Evolutionary conservation across 2,329 filamentous ascomycete genomes (phyloP), one percentile per base, ranked within the genome.

Genomic region (Juglanconis sp.): DNA sequence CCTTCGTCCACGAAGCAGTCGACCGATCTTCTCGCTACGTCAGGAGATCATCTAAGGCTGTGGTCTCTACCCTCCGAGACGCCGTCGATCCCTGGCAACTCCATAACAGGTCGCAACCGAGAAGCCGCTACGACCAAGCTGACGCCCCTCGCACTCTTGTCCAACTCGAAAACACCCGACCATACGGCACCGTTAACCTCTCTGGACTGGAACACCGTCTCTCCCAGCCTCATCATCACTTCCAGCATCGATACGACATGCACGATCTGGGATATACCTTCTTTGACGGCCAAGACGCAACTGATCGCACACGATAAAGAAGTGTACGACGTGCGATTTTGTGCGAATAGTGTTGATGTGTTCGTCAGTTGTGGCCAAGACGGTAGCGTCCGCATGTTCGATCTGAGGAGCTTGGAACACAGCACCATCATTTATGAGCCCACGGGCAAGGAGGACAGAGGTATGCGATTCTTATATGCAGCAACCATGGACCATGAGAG

Each of bases 391-490:
- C 87, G 95, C 68, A 99, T 99, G 95, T 99, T 99, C 75, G 95
- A 99, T 74, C 80, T 99, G 63, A 87, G 95, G 70, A 98, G 94
- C 73, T 78, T 99, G 56, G 95, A 99, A 73, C 95, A 99, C 74
- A 97, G 93, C 66, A 99, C 95, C 54, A 99, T 99, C 73, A 99
- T 99, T 65, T 99, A 99, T 73, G 95, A 99, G 74, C 95, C 95
- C 4, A 94, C 91, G 0, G 90, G 92, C 66, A 97, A 97, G 76
- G 87, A 89, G 63, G 86, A 88, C 49, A 78, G 85, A 79, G 83
- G 90, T 92, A 78, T 65, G 77, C 71, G 30, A 35, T 15, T 8
- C 11, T 40, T 6, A 38, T 36, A 46, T 60, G 61, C 32, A 67
- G 49, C 10, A 35, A 13, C 15, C 13, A 11, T 51, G 3, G 5